Percentiles rank a stretch among this genome's conserved stretches.
phyloP scores from a whole-genome alignment of 129 eudicot species.

The Arctium lappa region DNA sequence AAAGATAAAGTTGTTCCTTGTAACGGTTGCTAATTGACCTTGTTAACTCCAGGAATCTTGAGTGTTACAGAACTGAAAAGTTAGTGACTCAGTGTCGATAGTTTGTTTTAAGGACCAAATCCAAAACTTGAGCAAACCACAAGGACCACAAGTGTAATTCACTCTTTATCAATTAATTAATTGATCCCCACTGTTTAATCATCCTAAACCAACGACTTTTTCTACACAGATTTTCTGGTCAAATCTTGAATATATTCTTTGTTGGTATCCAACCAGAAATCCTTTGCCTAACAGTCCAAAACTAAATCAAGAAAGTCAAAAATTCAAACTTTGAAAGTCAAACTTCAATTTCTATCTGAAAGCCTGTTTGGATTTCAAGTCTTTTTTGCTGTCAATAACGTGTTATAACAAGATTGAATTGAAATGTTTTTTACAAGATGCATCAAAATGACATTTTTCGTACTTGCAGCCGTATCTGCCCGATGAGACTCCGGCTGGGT shows the following conservation, averaged over 20 bases:
- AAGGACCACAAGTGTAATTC: no score
- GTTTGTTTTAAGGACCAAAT: no score
- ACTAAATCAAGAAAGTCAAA: conserved; percentile 14
- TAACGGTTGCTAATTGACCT: no score
- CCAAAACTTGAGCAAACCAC: no score
- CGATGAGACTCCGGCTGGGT: conserved; percentile 77
- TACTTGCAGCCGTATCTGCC: conserved; percentile 88
- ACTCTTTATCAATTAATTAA: no score
- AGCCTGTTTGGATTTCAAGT: not conserved
- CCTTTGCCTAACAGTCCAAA: conserved; percentile 18
- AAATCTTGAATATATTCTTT: conserved; percentile 8
- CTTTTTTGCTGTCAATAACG: not conserved
- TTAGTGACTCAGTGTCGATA: no score
- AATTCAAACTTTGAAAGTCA: conserved; percentile 26
- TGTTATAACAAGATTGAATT: not conserved
- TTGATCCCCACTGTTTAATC: no score
- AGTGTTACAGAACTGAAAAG: no score
- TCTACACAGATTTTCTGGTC: conserved; percentile 1
- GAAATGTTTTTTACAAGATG: not conserved
- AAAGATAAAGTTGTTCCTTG: no score
- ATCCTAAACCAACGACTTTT: not conserved
- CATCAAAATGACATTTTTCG: not conserved
- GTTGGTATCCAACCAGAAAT: conserved; percentile 1
- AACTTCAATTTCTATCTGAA: conserved; percentile 9
- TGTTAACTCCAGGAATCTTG: no score